phyloP scores from a whole-genome alignment of 768 basidiomycete genomes.

The Leccinum olivaceopallidum region DNA sequence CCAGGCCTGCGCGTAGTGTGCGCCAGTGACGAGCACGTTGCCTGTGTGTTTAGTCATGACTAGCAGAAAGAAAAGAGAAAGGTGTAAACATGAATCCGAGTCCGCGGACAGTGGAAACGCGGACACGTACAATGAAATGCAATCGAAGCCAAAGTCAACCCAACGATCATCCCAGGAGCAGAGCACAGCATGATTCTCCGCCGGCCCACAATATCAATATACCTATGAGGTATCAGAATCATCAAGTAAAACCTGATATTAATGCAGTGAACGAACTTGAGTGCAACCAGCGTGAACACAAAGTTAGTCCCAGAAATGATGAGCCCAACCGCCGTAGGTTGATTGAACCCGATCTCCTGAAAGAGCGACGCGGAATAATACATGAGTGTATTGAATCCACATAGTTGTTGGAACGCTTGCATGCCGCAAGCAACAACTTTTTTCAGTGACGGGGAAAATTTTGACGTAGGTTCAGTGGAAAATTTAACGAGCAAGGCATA shows the following conservation, averaged over 20 bases:
- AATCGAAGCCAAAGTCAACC: constrained; percentile 60
- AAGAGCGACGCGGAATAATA: constrained; percentile 78
- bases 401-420: constrained; percentile 83
- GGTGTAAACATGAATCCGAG: neutral
- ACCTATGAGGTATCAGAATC: constrained; percentile 11
- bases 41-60: constrained; percentile 63
- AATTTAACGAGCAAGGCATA: neutral
- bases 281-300: constrained; percentile 72
- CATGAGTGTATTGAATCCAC: constrained; percentile 82
- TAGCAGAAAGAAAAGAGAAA: constrained; percentile 20
- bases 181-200: constrained; percentile 70
- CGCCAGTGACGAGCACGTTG: constrained; percentile 58
- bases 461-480: neutral
- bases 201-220: constrained; percentile 69
- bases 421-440: constrained; percentile 76
- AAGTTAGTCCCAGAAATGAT: constrained; percentile 81
- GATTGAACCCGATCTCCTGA: constrained; percentile 77
- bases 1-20: constrained; percentile 59
- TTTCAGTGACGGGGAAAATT: neutral
- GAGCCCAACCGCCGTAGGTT: constrained; percentile 79
- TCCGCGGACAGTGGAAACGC: neutral
- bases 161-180: constrained; percentile 71
- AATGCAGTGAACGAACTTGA: constrained; percentile 43
- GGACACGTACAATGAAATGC: constrained; percentile 52
- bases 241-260: neutral